These are phyloP conservation scores for Saturnispora diversa DNA, from an alignment of 805 yeast species.

Conservation along the genomic window DNA sequence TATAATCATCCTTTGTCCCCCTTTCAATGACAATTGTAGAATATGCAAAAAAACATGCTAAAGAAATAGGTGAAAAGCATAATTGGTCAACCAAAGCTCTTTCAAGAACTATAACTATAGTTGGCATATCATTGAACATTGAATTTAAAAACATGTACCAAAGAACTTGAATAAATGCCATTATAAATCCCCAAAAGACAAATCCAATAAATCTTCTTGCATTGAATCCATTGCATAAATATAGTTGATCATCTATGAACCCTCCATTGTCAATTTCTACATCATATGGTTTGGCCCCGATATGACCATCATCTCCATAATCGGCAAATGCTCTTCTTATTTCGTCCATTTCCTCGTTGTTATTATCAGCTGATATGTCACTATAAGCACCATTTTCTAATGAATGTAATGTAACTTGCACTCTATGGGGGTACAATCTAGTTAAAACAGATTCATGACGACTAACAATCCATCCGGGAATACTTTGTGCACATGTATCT, in stretches of 20 bases:
- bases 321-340: slow-evolving; percentile 26
- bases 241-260: not conserved
- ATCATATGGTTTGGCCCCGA: slow-evolving; percentile 9
- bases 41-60: slow-evolving; percentile 73
- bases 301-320: slow-evolving; percentile 25
- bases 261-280: slow-evolving; percentile 3
- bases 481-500: slow-evolving; percentile 79
- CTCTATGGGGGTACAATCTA: not conserved
- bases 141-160: slow-evolving; percentile 83
- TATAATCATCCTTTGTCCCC: slow-evolving; percentile 58
- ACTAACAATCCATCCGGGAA: slow-evolving; percentile 30
- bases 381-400: slow-evolving; percentile 5
- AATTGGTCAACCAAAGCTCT: slow-evolving; percentile 87
- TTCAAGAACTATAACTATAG: slow-evolving; percentile 75
- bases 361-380: not conserved
- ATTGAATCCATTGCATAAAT: slow-evolving; percentile 34
- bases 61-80: slow-evolving; percentile 78
- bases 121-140: slow-evolving; percentile 72
- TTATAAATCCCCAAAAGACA: slow-evolving; percentile 77
- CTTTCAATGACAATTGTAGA: slow-evolving; percentile 75
- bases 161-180: slow-evolving; percentile 75
- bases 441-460: not conserved
- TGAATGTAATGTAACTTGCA: slow-evolving; percentile 1
- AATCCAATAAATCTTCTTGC: slow-evolving; percentile 70
- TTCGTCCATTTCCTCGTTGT: not conserved